phyloP scores from a whole-genome alignment of 2,329 filamentous ascomycete genomes.

The Sporothrix pallida region DNA sequence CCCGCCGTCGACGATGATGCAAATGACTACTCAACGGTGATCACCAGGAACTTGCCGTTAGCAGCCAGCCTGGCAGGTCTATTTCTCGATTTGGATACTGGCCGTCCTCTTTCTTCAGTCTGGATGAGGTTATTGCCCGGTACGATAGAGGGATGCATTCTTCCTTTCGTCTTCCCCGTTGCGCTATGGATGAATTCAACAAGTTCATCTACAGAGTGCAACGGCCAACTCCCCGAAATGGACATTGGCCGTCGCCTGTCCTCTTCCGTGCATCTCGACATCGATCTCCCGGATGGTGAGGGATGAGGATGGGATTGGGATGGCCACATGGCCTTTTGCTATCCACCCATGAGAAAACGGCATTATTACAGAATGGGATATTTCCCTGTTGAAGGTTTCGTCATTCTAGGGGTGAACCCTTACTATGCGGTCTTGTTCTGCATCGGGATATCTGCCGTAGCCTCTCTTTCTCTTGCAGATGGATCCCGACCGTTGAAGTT shows the following conservation, averaged over 20 bases:
- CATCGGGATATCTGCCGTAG: too few relatives aligned
- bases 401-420: too few relatives aligned
- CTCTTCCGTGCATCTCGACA: neutral
- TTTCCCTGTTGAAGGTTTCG: too few relatives aligned
- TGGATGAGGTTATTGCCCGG: neutral
- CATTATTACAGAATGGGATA: too few relatives aligned
- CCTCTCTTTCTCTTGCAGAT: too few relatives aligned
- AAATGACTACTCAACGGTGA: too few relatives aligned
- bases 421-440: too few relatives aligned
- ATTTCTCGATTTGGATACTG: neutral
- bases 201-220: neutral
- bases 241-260: neutral
- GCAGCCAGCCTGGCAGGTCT: neutral
- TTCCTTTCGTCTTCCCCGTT: neutral
- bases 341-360: too few relatives aligned
- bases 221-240: neutral
- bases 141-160: neutral
- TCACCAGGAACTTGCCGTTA: neutral
- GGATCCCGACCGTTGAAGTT: too few relatives aligned
- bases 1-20: too few relatives aligned
- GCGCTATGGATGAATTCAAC: neutral
- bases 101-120: neutral
- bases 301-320: neutral
- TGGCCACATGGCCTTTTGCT: neutral
- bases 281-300: neutral